Evolutionary conservation across 2,329 filamentous ascomycete species (phyloP).

Genomic region (Alternaria arborescens): DNA sequence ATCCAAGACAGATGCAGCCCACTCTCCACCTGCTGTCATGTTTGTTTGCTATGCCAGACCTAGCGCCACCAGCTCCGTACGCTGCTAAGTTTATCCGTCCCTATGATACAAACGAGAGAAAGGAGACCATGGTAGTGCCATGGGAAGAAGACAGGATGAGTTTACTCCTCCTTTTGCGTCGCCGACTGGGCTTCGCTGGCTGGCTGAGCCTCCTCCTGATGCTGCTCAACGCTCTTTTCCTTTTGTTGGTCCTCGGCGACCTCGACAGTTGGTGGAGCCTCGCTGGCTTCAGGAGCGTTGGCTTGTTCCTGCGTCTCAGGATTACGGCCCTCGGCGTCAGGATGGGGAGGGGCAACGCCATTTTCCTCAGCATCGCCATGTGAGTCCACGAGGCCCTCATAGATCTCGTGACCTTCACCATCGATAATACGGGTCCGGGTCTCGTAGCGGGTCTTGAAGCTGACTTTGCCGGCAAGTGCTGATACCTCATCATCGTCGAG

Average conservation of each 20-base stretch:
- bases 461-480: slow-evolving; percentile 87
- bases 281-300: slow-evolving; percentile 52
- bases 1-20: slow-evolving; percentile 7
- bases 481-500: slow-evolving; percentile 85
- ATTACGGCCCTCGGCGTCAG: slow-evolving; percentile 65
- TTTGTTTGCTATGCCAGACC: slow-evolving; percentile 7
- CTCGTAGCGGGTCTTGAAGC: slow-evolving; percentile 95
- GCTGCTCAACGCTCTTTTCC: slow-evolving; percentile 54
- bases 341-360: slow-evolving; percentile 62
- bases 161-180: slow-evolving; percentile 36
- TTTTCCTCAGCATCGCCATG: slow-evolving; percentile 41
- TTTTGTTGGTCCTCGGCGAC: slow-evolving; percentile 54
- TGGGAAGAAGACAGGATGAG: neutral
- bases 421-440: slow-evolving; percentile 89
- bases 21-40: slow-evolving; percentile 6
- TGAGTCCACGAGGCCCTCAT: slow-evolving; percentile 53
- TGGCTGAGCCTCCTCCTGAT: slow-evolving; percentile 48
- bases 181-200: slow-evolving; percentile 51
- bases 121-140: slow-evolving; percentile 5
- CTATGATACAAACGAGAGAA: slow-evolving; percentile 25
- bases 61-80: slow-evolving; percentile 22
- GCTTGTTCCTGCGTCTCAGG: slow-evolving; percentile 61
- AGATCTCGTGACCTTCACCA: slow-evolving; percentile 79
- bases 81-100: slow-evolving; percentile 23
- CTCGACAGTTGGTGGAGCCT: slow-evolving; percentile 52